These are phyloP conservation scores for Dictyostelium firmibasis DNA, from an alignment of 78 protist species.

Conservation along the genomic window DNA sequence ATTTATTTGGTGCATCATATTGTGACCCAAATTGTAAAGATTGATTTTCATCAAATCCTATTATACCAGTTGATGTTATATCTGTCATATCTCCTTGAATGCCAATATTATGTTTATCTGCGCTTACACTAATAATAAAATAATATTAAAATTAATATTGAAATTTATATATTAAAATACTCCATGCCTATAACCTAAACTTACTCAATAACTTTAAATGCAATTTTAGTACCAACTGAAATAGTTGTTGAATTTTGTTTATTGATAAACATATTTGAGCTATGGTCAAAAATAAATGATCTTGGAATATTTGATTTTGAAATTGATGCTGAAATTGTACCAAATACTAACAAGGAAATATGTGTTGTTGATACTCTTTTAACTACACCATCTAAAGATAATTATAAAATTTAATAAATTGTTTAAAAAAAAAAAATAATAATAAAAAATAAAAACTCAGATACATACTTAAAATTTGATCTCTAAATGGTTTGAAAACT, in stretches of 20 bases:
- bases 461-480: conserved; percentile 43
- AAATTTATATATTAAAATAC: no score
- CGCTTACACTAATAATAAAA: conserved; percentile 56
- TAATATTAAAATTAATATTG: no score
- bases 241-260: conserved; percentile 13
- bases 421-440: no score
- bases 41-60: conserved; percentile 26
- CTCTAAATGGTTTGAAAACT: conserved; percentile 42
- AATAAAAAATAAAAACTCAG: no score
- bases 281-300: conserved; percentile 38
- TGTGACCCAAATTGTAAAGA: not conserved
- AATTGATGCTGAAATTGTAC: conserved; percentile 50
- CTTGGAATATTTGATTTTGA: conserved; percentile 14
- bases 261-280: conserved; percentile 63
- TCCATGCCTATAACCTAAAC: no score
- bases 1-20: conserved; percentile 4
- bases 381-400: conserved; percentile 43
- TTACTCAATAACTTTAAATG: conserved; percentile 53
- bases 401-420: not conserved
- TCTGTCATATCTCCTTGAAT: conserved; percentile 58
- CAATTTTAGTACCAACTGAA: conserved; percentile 58
- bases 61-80: conserved; percentile 5
- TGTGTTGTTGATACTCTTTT: conserved; percentile 76
- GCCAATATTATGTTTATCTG: conserved; percentile 27
- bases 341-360: conserved; percentile 55